These are phyloP conservation scores for Aureobasidium sp. DNA, from an alignment of 2,329 filamentous ascomycete species.

Conservation along the genomic window DNA sequence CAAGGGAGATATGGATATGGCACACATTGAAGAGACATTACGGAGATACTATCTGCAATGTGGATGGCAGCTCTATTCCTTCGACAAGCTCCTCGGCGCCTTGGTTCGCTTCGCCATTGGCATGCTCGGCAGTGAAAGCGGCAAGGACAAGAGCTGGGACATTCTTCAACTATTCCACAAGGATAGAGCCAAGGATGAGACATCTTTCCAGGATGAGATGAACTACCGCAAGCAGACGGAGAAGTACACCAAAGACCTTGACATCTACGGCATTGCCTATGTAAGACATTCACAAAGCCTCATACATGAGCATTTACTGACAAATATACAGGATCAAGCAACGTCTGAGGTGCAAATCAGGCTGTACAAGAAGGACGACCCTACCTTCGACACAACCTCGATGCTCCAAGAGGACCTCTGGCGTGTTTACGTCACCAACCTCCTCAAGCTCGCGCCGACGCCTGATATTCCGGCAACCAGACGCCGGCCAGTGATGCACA, in stretches of 20 bases:
- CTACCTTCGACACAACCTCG: conserved; percentile 65
- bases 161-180: conserved; percentile 80
- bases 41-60: conserved; percentile 84
- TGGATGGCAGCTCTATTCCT: conserved; percentile 88
- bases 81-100: conserved; percentile 78
- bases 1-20: conserved; percentile 65
- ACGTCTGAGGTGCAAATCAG: conserved; percentile 64
- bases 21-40: conserved; percentile 79
- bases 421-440: conserved; percentile 94
- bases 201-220: conserved; percentile 82
- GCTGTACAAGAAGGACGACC: conserved; percentile 81
- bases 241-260: conserved; percentile 84
- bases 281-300: conserved; percentile 49
- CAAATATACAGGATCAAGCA: conserved; percentile 50
- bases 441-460: conserved; percentile 79
- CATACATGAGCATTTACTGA: conserved; percentile 21
- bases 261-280: conserved; percentile 83
- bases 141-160: conserved; percentile 88
- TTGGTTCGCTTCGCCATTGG: conserved; percentile 71
- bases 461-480: conserved; percentile 29
- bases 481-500: conserved; percentile 31
- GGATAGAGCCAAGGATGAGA: conserved; percentile 73
- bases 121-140: conserved; percentile 74
- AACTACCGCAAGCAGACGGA: conserved; percentile 86
- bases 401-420: conserved; percentile 58